Percentiles rank a stretch among this genome's conserved stretches.
Evolutionary conservation across 2,329 filamentous ascomycete species (phyloP).

Genomic region (Botrytis squamosa): DNA sequence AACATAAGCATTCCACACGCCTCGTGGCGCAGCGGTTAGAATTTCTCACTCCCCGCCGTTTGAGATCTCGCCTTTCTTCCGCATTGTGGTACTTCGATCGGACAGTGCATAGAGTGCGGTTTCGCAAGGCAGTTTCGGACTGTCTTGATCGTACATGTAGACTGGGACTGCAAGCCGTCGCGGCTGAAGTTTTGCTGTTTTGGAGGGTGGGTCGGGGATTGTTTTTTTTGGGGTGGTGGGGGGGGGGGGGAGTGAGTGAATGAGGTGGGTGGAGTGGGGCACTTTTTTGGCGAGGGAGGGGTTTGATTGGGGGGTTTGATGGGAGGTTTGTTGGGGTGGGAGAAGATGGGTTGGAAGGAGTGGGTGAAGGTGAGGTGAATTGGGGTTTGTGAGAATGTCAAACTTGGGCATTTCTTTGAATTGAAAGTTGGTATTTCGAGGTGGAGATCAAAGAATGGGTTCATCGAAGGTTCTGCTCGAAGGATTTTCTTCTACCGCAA

Average conservation of each 20-base stretch:
- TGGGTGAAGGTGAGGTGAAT: not conserved
- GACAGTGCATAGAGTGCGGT: not conserved
- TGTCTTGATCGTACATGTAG: not conserved
- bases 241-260: not conserved
- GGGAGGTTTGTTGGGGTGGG: not conserved
- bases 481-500: not conserved
- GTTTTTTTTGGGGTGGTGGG: too few species aligned
- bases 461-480: not conserved
- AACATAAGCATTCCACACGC: not conserved
- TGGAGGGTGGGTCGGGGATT: not conserved
- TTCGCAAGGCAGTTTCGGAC: not conserved
- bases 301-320: not conserved
- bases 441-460: not conserved
- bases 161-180: not conserved
- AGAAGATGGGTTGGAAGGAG: not conserved
- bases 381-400: not conserved
- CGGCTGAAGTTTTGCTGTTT: not conserved
- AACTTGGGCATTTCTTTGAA: not conserved
- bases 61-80: not conserved
- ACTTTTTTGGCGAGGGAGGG: not conserved
- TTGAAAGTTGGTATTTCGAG: too few species aligned
- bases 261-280: not conserved
- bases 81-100: not conserved
- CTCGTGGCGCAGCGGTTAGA: not conserved
- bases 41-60: not conserved